Conservation (phyloP, 192 early-diverging fungal species). For the Polychytrium aggregatum region DNA sequence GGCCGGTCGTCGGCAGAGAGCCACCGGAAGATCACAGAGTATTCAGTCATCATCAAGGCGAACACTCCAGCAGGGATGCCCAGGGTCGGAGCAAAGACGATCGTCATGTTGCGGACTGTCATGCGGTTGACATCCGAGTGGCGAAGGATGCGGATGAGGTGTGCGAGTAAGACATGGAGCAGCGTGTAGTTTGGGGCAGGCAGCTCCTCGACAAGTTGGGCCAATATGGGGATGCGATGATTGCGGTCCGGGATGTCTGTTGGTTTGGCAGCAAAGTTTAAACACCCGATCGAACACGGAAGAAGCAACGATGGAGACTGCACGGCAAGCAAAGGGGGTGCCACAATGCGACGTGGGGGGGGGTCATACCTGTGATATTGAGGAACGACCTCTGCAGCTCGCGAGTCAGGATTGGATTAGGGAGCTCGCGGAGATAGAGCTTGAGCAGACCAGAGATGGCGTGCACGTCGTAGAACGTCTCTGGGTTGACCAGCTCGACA, state of each 20-base stretch:
- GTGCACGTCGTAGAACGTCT: conserved; percentile 82
- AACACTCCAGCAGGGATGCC: conserved; percentile 91
- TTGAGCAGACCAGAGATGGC: conserved; percentile 87
- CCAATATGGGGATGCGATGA: conserved; percentile 73
- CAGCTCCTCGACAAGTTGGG: conserved; percentile 60
- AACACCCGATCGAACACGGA: conserved; percentile 3
- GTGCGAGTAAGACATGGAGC: conserved; percentile 73
- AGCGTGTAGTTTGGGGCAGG: conserved; percentile 87
- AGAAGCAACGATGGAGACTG: no score
- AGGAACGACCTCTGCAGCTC: conserved; percentile 79
- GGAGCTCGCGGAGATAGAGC: conserved; percentile 81
- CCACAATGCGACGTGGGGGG: no score
- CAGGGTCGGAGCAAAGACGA: conserved; percentile 91
- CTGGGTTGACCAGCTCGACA: conserved; percentile 48
- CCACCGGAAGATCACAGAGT: conserved; percentile 21
- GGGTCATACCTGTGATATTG: conserved; percentile 48
- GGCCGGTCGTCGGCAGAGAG: no score
- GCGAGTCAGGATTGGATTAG: conserved; percentile 75
- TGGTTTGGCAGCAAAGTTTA: conserved; percentile 1
- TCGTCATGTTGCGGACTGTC: conserved; percentile 90
- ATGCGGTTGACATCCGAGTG: conserved; percentile 79
- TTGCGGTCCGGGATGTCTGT: conserved; percentile 64
- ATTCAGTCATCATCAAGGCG: conserved; percentile 82
- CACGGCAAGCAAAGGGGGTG: no score
- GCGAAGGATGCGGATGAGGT: conserved; percentile 83